phyloP scores from a whole-genome alignment of 768 basidiomycete species.

The Boletellus ananas region DNA sequence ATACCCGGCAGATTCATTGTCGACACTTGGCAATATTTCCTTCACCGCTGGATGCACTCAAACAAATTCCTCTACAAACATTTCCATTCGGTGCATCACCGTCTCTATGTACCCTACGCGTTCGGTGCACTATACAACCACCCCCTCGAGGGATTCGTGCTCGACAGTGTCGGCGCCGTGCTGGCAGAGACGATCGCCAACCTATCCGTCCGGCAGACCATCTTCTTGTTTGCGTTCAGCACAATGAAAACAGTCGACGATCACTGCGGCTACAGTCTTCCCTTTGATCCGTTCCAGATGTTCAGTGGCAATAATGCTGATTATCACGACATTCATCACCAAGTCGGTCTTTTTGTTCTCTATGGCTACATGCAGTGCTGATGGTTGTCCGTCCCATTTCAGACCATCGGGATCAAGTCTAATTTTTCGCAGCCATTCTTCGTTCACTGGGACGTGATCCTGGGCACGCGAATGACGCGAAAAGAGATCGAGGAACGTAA shows the following conservation, averaged over 20 bases:
- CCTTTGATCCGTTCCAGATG: conserved; percentile 89
- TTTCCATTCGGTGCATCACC: conserved; percentile 92
- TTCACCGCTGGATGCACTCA: conserved; percentile 88
- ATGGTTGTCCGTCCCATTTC: background rate
- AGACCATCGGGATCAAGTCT: conserved; percentile 78
- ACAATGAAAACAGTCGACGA: conserved; percentile 94
- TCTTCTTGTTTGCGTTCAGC: conserved; percentile 76
- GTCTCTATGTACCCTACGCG: conserved; percentile 94
- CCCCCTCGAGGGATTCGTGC: conserved; percentile 87
- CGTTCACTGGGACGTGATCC: conserved; percentile 84
- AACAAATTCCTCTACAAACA: conserved; percentile 89
- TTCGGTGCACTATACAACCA: conserved; percentile 98
- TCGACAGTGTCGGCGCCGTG: conserved; percentile 80
- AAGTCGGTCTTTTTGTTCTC: conserved; percentile 43
- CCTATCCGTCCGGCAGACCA: conserved; percentile 80
- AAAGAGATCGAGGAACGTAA: conserved; percentile 56
- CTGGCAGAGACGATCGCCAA: conserved; percentile 66
- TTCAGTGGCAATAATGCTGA: conserved; percentile 87
- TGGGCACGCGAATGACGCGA: conserved; percentile 82
- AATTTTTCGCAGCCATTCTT: conserved; percentile 98
- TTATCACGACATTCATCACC: conserved; percentile 98
- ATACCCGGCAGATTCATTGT: conserved; percentile 67
- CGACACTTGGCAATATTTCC: conserved; percentile 98
- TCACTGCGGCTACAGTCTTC: conserved; percentile 87
- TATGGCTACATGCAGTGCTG: background rate